Evolutionary conservation across 441 rosid genomes (phyloP).

Genomic region (Eruca vesicaria): DNA sequence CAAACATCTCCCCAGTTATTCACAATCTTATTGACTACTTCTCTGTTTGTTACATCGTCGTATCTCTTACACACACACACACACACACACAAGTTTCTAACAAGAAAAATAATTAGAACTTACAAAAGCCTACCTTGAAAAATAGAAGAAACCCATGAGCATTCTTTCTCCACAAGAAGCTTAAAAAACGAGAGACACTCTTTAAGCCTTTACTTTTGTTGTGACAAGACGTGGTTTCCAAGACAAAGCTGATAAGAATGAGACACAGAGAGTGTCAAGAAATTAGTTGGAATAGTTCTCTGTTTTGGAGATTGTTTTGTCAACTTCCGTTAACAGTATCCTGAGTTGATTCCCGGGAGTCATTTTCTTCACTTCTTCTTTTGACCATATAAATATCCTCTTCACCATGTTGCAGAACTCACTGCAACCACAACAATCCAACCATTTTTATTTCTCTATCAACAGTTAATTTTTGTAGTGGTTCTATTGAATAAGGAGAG

Average conservation of each 20-base stretch:
- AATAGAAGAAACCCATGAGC: not conserved
- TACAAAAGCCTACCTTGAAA: not conserved
- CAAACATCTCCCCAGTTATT: not conserved
- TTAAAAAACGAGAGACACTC: slow-evolving; percentile 28
- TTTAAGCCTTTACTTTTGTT: not conserved
- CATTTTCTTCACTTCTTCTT: slow-evolving; percentile 75
- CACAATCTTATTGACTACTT: not conserved
- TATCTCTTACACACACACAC: slow-evolving; percentile 19
- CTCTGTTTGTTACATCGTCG: not conserved
- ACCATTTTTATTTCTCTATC: not conserved
- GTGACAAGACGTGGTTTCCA: not conserved
- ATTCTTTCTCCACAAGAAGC: slow-evolving; percentile 14
- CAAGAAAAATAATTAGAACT: not conserved
- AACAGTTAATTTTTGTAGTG: not conserved
- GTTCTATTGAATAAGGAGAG: not conserved
- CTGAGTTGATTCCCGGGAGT: slow-evolving; percentile 49
- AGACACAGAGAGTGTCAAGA: not conserved
- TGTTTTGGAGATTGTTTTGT: slow-evolving; percentile 34
- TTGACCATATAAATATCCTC: slow-evolving; percentile 63
- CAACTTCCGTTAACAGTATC: slow-evolving; percentile 41
- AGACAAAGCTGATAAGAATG: slow-evolving; percentile 9
- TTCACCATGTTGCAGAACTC: slow-evolving; percentile 75
- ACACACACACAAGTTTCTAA: slow-evolving; percentile 12
- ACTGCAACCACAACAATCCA: slow-evolving; percentile 37
- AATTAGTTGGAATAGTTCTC: slow-evolving; percentile 23